phyloP scores from a whole-genome alignment of 2,329 filamentous ascomycete genomes.

The Teratosphaeria zuluensis region DNA sequence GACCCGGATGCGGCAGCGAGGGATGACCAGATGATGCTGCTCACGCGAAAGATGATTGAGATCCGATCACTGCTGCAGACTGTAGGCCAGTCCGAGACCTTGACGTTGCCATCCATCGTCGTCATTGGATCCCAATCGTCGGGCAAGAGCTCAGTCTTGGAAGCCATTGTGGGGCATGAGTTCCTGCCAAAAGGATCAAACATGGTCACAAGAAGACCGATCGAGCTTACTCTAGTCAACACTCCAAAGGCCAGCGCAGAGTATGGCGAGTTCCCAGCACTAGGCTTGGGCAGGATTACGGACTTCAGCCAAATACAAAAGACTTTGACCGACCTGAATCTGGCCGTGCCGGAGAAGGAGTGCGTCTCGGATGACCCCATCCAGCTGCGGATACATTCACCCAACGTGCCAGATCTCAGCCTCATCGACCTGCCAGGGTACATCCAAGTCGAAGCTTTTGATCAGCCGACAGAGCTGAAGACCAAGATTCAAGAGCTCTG shows the following conservation, averaged over 20 bases:
- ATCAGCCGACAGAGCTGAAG: slow-evolving; percentile 85
- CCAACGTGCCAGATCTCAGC: slow-evolving; percentile 88
- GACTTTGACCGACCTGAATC: slow-evolving; percentile 87
- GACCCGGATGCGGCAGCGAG: slow-evolving; percentile 57
- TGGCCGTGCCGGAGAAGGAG: slow-evolving; percentile 80
- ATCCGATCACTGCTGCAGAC: slow-evolving; percentile 85
- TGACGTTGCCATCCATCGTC: slow-evolving; percentile 93
- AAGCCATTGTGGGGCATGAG: slow-evolving; percentile 95
- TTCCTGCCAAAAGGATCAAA: slow-evolving; percentile 97
- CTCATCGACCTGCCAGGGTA: slow-evolving; percentile 95
- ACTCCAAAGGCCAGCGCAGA: slow-evolving; percentile 78
- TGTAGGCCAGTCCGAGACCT: slow-evolving; percentile 79
- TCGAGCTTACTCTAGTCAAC: slow-evolving; percentile 92
- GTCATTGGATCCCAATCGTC: slow-evolving; percentile 98
- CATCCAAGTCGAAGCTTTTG: slow-evolving; percentile 86
- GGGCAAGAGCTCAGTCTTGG: slow-evolving; percentile 92
- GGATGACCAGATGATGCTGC: slow-evolving; percentile 98
- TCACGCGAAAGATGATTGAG: slow-evolving; percentile 99
- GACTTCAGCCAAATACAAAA: slow-evolving; percentile 89
- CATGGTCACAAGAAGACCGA: slow-evolving; percentile 93
- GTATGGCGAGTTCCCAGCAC: slow-evolving; percentile 91
- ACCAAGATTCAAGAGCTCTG: slow-evolving; percentile 93
- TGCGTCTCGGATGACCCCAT: slow-evolving; percentile 97
- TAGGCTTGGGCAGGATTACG: slow-evolving; percentile 79
- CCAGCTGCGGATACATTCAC: slow-evolving; percentile 88